Conservation (phyloP, 2,329 filamentous ascomycete species). For the Phaeosphaeria sp. region DNA sequence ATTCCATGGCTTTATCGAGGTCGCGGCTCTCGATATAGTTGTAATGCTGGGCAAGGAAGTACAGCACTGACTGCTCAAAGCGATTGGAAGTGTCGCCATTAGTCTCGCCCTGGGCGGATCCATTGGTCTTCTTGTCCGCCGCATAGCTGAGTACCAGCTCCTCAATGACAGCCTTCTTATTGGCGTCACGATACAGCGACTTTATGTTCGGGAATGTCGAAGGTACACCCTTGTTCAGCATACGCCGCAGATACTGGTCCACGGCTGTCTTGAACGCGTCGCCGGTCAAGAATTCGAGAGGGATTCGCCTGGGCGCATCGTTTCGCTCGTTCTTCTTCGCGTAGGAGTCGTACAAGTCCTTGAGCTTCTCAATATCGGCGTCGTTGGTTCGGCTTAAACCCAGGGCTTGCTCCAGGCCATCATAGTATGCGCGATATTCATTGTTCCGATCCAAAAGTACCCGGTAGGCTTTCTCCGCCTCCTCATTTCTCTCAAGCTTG, state of each 20-base stretch:
- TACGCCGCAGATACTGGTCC: constrained; percentile 78
- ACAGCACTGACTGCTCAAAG: constrained; percentile 81
- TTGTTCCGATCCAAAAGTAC: constrained; percentile 84
- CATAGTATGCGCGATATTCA: constrained; percentile 87
- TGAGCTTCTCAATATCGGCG: constrained; percentile 71
- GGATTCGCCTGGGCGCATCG: constrained; percentile 84
- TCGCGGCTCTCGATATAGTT: constrained; percentile 90
- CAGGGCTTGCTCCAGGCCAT: constrained; percentile 73
- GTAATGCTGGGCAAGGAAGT: constrained; percentile 96
- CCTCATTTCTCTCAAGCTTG: constrained; percentile 75
- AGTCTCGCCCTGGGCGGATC: constrained; percentile 54
- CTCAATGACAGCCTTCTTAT: constrained; percentile 79
- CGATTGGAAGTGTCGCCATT: constrained; percentile 61
- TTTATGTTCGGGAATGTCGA: constrained; percentile 98
- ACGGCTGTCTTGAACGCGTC: constrained; percentile 81
- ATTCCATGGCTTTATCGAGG: constrained; percentile 79
- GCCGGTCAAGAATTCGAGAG: constrained; percentile 83
- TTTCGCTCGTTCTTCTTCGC: constrained; percentile 80
- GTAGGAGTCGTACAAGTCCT: constrained; percentile 81
- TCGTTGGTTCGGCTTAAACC: constrained; percentile 67
- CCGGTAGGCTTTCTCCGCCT: constrained; percentile 82
- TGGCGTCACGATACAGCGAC: constrained; percentile 79
- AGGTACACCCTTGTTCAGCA: constrained; percentile 91
- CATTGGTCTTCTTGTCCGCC: constrained; percentile 62
- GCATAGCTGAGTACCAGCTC: constrained; percentile 81